Evolutionary conservation across 192 early-diverging fungal genomes (phyloP), one percentile per base, ranked within the genome.

Genomic region (Funneliformis mosseae): DNA sequence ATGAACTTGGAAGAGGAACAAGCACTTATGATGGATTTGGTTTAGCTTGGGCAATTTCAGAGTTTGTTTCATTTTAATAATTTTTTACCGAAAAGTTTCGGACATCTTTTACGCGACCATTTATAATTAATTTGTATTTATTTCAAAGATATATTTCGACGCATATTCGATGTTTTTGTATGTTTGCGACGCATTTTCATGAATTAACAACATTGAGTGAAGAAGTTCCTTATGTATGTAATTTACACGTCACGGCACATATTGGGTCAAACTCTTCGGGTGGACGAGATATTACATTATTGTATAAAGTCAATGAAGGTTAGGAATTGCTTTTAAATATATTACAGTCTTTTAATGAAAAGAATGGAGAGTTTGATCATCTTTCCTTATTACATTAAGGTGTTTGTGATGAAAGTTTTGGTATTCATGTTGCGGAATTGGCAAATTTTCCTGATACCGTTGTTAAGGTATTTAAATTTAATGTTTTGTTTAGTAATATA

Each of bases 131-230:
- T 55, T 73, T 39, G 10, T 41, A 9, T 61, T 87, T 74, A 61
- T 45, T 64, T 74, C 80, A 78, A 82, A 94, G 93, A 77, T 88
- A 93, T 80, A 94, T 96, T 68, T 88, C 92, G 0, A 90, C 86
- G 10, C 61, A 90, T 38, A 88, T 95, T 55, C 80, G 87, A 50
- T 88, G 94, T 80, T 95, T 93, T 77, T 92, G 94, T 61, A 81
- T 97, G 25, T 97, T 98, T 87, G 97, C 98, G 21, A 99, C 98
- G 0, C 98, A 99, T 86, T 99, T 99, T 81, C 98, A 99, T 78
- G 98, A 99, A 81, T 87, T 99, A 12, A 99, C 98, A 0, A 92
- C 89, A 16, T 87, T 99, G 3, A 89, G 89, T 7, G 88, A 93
- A 18, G 85, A 88, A 8, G 89, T 95, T 12, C 86, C 91, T 0